These are phyloP conservation scores for Podila minutissima DNA, from an alignment of 192 early-diverging fungal species.

Conservation along the genomic window DNA sequence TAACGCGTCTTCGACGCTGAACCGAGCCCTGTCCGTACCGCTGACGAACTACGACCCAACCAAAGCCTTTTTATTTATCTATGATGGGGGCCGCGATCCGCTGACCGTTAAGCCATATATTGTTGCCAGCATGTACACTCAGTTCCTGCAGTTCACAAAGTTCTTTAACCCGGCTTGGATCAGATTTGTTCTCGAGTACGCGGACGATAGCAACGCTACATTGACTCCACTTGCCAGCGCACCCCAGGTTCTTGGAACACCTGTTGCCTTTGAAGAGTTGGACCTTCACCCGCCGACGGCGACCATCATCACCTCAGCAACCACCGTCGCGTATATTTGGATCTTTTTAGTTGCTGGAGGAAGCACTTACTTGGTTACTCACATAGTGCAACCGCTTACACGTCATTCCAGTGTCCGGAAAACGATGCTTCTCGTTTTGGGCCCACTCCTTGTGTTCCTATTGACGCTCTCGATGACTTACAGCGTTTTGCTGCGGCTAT, in stretches of 20 bases:
- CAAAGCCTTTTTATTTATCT: constrained; percentile 38
- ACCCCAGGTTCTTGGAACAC: constrained; percentile 31
- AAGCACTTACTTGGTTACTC: constrained; percentile 38
- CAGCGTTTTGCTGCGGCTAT: constrained; percentile 16
- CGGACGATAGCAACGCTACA: constrained; percentile 16
- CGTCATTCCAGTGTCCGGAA: constrained; percentile 6
- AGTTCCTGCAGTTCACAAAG: constrained; percentile 35
- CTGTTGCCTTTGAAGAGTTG: constrained; percentile 33
- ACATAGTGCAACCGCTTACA: constrained; percentile 21
- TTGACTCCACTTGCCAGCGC: constrained; percentile 9
- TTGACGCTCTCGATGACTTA: constrained; percentile 30
- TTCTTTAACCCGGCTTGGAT: constrained; percentile 32
- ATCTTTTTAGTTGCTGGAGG: constrained; percentile 38
- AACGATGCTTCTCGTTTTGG: constrained; percentile 22
- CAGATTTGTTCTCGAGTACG: constrained; percentile 21
- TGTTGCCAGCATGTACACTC: constrained; percentile 36
- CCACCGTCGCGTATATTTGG: constrained; percentile 46
- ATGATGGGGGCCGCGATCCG: constrained; percentile 38
- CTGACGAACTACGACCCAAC: constrained; percentile 26
- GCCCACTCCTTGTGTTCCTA: constrained; percentile 24
- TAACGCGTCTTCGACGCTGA: constrained; percentile 20
- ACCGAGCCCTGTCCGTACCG: constrained; percentile 26
- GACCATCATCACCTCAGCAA: constrained; percentile 35
- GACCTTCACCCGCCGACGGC: constrained; percentile 35
- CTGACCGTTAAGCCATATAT: constrained; percentile 30